phyloP scores from a whole-genome alignment of 305 asterid species.

The Salvia sclarea region DNA sequence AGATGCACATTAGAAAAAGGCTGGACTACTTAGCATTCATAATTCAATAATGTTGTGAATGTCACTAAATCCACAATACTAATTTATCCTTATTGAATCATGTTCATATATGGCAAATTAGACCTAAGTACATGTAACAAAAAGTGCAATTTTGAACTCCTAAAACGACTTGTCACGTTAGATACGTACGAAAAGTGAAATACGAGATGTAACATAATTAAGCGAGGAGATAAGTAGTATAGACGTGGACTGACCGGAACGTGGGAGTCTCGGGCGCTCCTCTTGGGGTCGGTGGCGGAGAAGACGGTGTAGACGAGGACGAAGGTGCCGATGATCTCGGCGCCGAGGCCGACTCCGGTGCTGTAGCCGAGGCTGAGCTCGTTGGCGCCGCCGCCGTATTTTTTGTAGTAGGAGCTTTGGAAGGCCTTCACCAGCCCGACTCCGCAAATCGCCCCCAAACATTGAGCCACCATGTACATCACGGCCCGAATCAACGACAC shows the following conservation, averaged over 20 bases:
- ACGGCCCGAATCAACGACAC: conserved; percentile 59
- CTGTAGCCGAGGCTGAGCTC: conserved; percentile 36
- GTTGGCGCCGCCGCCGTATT: conserved; percentile 57
- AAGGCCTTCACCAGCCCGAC: conserved; percentile 60
- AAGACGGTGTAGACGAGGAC: conserved; percentile 75
- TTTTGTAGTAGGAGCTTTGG: conserved; percentile 46
- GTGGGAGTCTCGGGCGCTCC: conserved; percentile 83
- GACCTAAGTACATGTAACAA: background rate
- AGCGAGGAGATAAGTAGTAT: background rate
- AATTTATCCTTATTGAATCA: no score
- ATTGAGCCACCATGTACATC: conserved; percentile 60
- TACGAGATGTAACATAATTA: background rate
- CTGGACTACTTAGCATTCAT: background rate
- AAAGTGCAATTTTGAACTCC: background rate
- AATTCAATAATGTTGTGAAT: background rate
- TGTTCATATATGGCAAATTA: background rate
- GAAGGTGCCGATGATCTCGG: conserved; percentile 65
- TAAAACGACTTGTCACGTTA: background rate
- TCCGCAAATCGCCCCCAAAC: conserved; percentile 62
- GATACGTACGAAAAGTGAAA: background rate
- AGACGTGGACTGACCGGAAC: conserved; percentile 57
- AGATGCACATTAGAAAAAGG: conserved; percentile 15
- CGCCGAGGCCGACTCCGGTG: conserved; percentile 50
- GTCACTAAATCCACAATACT: no score
- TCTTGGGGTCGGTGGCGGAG: conserved; percentile 88